phyloP scores from a whole-genome alignment of 78 protist genomes.

The Isochrysis galbana region DNA sequence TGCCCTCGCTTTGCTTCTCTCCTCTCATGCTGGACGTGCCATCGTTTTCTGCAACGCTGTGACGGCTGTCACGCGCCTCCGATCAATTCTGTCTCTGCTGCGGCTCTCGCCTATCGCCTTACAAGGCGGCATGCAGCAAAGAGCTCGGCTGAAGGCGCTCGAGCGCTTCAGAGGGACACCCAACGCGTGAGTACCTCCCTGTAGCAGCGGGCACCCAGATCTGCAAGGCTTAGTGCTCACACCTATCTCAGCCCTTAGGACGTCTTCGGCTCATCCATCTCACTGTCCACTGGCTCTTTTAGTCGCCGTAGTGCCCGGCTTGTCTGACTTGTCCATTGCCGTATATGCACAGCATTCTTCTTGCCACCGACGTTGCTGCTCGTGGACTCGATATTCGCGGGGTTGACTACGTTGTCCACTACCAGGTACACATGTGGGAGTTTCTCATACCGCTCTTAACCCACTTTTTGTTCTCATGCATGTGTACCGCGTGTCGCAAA shows the following conservation, averaged over 20 bases:
- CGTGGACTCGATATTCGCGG: conserved; percentile 91
- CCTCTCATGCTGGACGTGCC: conserved; percentile 58
- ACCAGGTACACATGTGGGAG: too few species aligned
- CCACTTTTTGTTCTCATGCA: too few species aligned
- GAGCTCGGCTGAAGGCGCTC: conserved; percentile 69
- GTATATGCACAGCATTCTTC: conserved; percentile 28
- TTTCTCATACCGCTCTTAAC: too few species aligned
- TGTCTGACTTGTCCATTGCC: not conserved
- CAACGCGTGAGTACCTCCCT: too few species aligned
- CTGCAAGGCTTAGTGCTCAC: too few species aligned
- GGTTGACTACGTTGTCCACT: conserved; percentile 70
- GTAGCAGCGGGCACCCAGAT: too few species aligned
- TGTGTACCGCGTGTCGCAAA: too few species aligned
- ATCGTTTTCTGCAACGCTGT: conserved; percentile 82
- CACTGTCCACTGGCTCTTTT: too few species aligned
- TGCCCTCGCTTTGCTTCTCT: conserved; percentile 56
- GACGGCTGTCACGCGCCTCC: conserved; percentile 51
- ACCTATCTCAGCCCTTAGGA: too few species aligned
- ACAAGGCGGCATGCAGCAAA: conserved; percentile 74
- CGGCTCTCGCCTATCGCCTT: conserved; percentile 3
- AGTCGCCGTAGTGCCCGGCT: too few species aligned
- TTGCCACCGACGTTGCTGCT: conserved; percentile 92
- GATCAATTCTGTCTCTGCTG: conserved; percentile 44
- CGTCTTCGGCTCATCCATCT: too few species aligned
- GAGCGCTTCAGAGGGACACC: conserved; percentile 36